Evolutionary conservation across 441 rosid species (phyloP).

Genomic region (Pelargonium australe): DNA sequence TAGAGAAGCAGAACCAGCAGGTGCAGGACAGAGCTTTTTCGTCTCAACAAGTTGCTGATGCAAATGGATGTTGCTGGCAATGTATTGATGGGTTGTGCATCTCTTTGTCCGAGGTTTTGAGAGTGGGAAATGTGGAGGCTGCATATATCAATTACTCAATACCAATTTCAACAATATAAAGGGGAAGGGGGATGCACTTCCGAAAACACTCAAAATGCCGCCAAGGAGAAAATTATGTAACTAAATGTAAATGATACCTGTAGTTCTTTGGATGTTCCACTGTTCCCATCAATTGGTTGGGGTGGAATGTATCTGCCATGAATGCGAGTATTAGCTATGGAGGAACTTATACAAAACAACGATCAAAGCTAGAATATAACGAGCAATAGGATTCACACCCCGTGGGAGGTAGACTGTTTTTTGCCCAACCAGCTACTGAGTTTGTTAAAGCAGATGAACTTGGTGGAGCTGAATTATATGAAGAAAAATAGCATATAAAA

Average conservation of each 20-base stretch:
- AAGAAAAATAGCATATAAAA: background rate
- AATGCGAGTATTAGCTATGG: background rate
- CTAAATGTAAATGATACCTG: background rate
- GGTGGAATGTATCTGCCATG: background rate
- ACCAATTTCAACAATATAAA: constrained; percentile 11
- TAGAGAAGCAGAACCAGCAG: constrained; percentile 10
- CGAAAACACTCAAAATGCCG: too few species aligned
- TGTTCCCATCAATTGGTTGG: constrained; percentile 24
- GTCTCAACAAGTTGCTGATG: constrained; percentile 37
- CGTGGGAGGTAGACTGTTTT: background rate
- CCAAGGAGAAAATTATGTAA: too few species aligned
- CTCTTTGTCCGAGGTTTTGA: constrained; percentile 41
- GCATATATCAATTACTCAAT: constrained; percentile 18
- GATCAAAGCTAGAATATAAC: background rate
- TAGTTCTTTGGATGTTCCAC: constrained; percentile 13
- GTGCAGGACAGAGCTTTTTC: constrained; percentile 32
- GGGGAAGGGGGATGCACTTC: background rate
- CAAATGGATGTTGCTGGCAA: constrained; percentile 43
- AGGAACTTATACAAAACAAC: background rate
- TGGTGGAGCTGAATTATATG: background rate
- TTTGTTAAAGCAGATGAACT: constrained; percentile 1
- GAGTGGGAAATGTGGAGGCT: constrained; percentile 21
- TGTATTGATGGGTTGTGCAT: constrained; percentile 41
- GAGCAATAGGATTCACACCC: background rate
- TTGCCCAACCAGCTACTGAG: background rate